Conservation (phyloP, 345 rosid genomes). For the Abelmoschus esculentus region DNA sequence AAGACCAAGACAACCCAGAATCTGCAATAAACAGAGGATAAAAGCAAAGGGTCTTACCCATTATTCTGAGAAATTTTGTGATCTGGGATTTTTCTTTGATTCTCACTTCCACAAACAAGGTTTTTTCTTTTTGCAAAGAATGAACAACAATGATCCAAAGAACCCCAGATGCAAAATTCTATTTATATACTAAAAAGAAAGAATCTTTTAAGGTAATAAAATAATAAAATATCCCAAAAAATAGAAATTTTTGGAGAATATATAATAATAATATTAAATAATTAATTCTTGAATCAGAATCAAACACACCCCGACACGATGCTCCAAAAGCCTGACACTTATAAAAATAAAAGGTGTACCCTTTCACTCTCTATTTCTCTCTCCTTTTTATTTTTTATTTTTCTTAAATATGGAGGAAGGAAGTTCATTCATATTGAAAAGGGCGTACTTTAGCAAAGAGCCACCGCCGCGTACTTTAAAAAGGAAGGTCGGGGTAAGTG, state of each 20-base stretch:
- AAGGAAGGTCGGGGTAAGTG: background rate
- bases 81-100: constrained; percentile 19
- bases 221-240: constrained; percentile 9
- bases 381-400: background rate
- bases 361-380: background rate
- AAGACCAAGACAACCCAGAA: constrained; percentile 8
- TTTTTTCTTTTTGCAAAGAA: background rate
- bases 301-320: constrained; percentile 60
- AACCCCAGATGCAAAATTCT: constrained; percentile 18
- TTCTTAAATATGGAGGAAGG: background rate
- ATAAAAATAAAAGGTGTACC: background rate
- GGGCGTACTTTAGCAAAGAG: background rate
- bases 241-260: background rate
- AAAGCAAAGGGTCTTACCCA: constrained; percentile 39
- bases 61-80: constrained; percentile 18
- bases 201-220: constrained; percentile 24
- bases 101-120: background rate
- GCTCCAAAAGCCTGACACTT: constrained; percentile 64
- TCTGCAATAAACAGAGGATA: constrained; percentile 17
- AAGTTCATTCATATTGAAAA: background rate
- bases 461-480: background rate
- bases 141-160: background rate
- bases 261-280: background rate
- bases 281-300: constrained; percentile 4
- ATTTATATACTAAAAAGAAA: constrained; percentile 17